Conservation (phyloP, 2,329 filamentous ascomycete genomes). For the Chrysoporthe austroafricana region DNA sequence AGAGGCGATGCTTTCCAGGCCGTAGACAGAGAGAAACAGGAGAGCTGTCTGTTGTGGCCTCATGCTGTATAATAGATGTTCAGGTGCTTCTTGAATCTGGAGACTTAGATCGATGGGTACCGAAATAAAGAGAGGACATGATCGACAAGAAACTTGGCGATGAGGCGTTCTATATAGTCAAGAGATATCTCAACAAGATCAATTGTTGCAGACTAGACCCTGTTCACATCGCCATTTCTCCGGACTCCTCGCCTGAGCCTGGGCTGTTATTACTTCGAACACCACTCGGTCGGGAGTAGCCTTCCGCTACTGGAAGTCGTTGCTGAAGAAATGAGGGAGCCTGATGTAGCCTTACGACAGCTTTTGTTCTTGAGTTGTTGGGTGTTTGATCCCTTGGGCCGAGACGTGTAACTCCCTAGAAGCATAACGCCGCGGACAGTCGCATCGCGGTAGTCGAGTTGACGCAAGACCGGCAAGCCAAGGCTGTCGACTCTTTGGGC, state of each 20-base stretch:
- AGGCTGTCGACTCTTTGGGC: background rate
- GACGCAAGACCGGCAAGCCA: background rate
- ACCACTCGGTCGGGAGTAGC: background rate
- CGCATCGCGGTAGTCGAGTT: background rate
- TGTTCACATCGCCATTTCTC: background rate
- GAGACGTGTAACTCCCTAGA: background rate
- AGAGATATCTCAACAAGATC: background rate
- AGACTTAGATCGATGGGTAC: background rate
- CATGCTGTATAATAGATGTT: conserved; percentile 26
- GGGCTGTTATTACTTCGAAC: background rate
- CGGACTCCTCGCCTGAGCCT: background rate
- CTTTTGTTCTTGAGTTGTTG: background rate
- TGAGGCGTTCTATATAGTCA: background rate
- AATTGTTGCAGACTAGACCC: background rate
- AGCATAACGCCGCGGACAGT: background rate
- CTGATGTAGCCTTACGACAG: background rate
- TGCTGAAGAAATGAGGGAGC: background rate
- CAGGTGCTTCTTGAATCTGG: background rate
- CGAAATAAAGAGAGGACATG: background rate
- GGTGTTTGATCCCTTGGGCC: background rate
- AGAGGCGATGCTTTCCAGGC: conserved; percentile 53
- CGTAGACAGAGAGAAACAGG: conserved; percentile 35
- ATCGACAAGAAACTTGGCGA: background rate
- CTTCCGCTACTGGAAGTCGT: background rate
- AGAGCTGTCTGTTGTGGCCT: conserved; percentile 24